A percentile compares a stretch with the other conserved stretches of the same genome.
Evolutionary conservation across 495 filamentous ascomycete species (phyloP).

Genomic region (Penicillium angulare): DNA sequence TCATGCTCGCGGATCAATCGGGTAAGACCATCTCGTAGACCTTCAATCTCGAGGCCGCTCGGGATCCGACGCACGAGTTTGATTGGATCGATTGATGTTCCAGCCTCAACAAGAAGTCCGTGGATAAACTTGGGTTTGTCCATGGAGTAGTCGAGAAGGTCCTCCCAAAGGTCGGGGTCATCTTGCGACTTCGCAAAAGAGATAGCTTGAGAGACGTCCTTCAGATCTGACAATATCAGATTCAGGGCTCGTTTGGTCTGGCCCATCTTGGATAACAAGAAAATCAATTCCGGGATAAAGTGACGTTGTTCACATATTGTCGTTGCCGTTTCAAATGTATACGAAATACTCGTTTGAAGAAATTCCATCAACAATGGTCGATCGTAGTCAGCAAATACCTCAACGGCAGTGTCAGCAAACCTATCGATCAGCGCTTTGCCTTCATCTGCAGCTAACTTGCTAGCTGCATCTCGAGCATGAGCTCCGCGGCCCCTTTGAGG

Average conservation of each 20-base stretch:
- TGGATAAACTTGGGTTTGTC: constrained; percentile 93
- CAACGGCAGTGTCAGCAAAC: constrained; percentile 80
- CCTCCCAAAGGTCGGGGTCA: constrained; percentile 89
- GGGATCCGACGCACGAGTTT: constrained; percentile 87
- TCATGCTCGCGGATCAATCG: constrained; percentile 91
- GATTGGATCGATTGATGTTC: constrained; percentile 87
- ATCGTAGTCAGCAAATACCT: constrained; percentile 82
- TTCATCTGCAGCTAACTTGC: constrained; percentile 50
- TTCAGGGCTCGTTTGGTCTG: constrained; percentile 86
- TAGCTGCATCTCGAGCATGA: constrained; percentile 39
- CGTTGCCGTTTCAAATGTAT: constrained; percentile 75
- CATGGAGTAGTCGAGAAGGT: constrained; percentile 93
- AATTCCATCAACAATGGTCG: constrained; percentile 79
- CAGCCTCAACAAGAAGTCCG: constrained; percentile 87
- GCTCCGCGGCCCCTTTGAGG: constrained; percentile 39
- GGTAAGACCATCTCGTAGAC: constrained; percentile 77
- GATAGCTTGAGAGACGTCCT: constrained; percentile 88
- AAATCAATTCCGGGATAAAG: constrained; percentile 88
- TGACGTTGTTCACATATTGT: constrained; percentile 72
- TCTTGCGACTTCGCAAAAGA: constrained; percentile 90
- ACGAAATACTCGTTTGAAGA: constrained; percentile 77
- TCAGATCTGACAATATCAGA: constrained; percentile 84
- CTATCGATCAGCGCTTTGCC: constrained; percentile 78
- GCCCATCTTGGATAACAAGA: constrained; percentile 90
- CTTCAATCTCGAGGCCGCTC: constrained; percentile 85